Percentiles rank a stretch among this genome's conserved stretches.
Evolutionary conservation across 805 yeast genomes (phyloP).

Genomic region (Clavispora fructus): DNA sequence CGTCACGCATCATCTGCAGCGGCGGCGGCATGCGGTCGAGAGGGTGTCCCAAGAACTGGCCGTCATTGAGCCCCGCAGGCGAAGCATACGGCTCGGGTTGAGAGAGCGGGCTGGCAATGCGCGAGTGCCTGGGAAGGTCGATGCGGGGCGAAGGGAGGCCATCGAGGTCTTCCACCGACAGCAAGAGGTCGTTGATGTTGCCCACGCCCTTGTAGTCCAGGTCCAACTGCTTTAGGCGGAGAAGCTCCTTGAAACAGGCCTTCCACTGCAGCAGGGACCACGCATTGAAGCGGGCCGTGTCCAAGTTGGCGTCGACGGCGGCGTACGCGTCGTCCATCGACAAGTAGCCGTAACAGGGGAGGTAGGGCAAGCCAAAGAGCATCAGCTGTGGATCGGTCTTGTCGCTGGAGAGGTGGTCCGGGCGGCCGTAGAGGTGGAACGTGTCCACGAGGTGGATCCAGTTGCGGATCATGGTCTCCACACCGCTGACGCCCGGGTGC

Average conservation of each 20-base stretch:
- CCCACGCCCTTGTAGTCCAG: slow-evolving; percentile 32
- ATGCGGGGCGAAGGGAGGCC: neutral
- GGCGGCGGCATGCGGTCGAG: neutral
- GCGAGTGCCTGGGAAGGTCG: neutral
- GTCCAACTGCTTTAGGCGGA: slow-evolving; percentile 10
- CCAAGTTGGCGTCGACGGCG: slow-evolving; percentile 16
- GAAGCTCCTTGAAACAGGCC: slow-evolving; percentile 17
- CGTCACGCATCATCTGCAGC: neutral
- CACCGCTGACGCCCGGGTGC: slow-evolving; percentile 67
- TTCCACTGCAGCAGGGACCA: slow-evolving; percentile 30
- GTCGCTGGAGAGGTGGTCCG: slow-evolving; percentile 67
- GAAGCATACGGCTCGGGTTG: neutral
- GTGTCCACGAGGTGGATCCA: slow-evolving; percentile 66
- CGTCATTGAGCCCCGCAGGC: neutral
- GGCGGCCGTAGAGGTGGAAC: slow-evolving; percentile 71
- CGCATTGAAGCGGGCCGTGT: slow-evolving; percentile 14
- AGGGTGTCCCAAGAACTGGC: neutral
- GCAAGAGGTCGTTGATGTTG: slow-evolving; percentile 28
- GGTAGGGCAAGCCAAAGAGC: slow-evolving; percentile 68
- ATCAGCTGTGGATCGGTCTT: slow-evolving; percentile 61
- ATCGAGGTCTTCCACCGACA: slow-evolving; percentile 15
- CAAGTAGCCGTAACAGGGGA: slow-evolving; percentile 64
- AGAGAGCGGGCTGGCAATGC: neutral
- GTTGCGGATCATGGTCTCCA: slow-evolving; percentile 68
- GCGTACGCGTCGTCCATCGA: slow-evolving; percentile 22